Evolutionary conservation across 176 grass and related monocot genomes (phyloP), one percentile per base, ranked within the genome.

Genomic region (Oryza longistaminata): DNA sequence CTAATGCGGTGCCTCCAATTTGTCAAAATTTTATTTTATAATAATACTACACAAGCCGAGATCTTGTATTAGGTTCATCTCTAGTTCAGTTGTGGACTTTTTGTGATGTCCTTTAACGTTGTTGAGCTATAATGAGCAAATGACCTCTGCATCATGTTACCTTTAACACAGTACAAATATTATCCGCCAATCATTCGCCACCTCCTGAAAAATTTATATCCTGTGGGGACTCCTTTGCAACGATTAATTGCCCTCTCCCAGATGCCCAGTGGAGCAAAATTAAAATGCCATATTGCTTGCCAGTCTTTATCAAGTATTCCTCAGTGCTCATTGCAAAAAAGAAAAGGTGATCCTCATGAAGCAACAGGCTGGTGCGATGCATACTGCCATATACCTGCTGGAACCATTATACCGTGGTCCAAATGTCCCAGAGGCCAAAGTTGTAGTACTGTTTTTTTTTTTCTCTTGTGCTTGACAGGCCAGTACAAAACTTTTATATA

Each of bases 331-430:
- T 24, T 62, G 21, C 58, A 61, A 9, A 40, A 40, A 31, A 39
- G 3, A 16, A 62, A 62, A 77, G 82, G 66, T 77, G 80, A 42
- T 83, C 64, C 73, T 88, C 53, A 65, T 90, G 75, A 80, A 34
- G 27, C 42, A 87, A 85, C 76, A 76, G 73, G 64, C 60, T 72
- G 89, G 75, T 83, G 46, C 19, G 39, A 40, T 76, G 75, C 80
- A 70, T 58, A 82, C 72, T 82, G 66, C 33, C 73, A 90, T 75
- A 52, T 83, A 74, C 78, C 80, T 80, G 75, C 70, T 83, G 80
- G 49, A 87, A 74, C 64, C 70, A 83, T 66, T 64, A 87, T 76
- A 71, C 76, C 37, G 85, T 91, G 76, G 89, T 91, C 89, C 89
- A 84, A 42, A 64, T 87, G 49, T 43, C 75, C 39, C 79, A 67